These are phyloP conservation scores for Cryphonectria nitschkei DNA, from an alignment of 2,329 filamentous ascomycete species.

Conservation along the genomic window DNA sequence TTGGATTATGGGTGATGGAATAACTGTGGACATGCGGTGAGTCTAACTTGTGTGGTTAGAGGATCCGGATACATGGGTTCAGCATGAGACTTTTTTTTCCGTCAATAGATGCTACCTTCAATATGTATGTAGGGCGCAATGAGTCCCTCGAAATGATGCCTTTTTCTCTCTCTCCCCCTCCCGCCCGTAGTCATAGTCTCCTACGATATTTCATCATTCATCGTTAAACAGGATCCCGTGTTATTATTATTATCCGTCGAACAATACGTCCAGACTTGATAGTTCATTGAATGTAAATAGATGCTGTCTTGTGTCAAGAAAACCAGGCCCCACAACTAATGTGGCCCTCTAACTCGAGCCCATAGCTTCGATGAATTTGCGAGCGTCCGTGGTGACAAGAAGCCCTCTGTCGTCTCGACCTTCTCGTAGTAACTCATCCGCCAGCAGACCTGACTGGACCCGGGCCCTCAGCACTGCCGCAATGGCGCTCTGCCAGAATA, in stretches of 20 bases:
- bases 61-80: neutral
- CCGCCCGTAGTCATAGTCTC: too few relatives aligned
- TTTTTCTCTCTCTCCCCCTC: too few relatives aligned
- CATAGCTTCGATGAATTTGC: neutral
- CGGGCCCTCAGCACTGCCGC: neutral
- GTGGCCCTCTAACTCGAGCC: neutral
- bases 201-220: too few relatives aligned
- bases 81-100: neutral
- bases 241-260: neutral
- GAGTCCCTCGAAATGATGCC: too few relatives aligned
- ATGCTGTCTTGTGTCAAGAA: neutral
- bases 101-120: neutral
- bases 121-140: neutral
- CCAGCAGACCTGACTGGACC: neutral
- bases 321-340: neutral
- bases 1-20: neutral
- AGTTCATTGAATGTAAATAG: neutral
- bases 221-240: neutral
- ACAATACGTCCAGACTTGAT: neutral
- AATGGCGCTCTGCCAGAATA: slow-evolving; percentile 21
- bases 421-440: neutral
- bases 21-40: neutral
- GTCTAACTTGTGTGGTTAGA: neutral
- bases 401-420: neutral
- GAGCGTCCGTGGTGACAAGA: neutral